Conservation (phyloP, 2,329 filamentous ascomycete genomes). For the Cercospora berteroae region DNA sequence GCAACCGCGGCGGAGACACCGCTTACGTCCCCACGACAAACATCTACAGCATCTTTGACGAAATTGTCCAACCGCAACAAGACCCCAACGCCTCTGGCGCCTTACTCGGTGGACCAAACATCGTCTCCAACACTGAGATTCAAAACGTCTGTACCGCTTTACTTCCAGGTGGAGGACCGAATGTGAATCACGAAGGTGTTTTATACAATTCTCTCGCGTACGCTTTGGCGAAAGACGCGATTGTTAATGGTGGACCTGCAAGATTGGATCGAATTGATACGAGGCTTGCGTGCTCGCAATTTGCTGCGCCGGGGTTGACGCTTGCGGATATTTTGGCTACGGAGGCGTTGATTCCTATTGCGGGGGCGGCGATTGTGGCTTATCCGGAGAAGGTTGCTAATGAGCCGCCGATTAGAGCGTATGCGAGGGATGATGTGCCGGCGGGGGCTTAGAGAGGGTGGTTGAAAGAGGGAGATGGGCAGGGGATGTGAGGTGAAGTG, state of each 20-base stretch:
- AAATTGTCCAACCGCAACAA: conserved; percentile 52
- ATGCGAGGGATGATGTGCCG: conserved; percentile 37
- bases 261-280: conserved; percentile 41
- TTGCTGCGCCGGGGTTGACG: conserved; percentile 40
- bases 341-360: conserved; percentile 42
- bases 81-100: conserved; percentile 49
- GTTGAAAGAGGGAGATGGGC: too few species aligned
- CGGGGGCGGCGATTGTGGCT: conserved; percentile 37
- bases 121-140: conserved; percentile 53
- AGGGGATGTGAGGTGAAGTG: too few species aligned
- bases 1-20: conserved; percentile 48
- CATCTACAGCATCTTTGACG: conserved; percentile 51
- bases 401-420: conserved; percentile 44
- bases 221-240: conserved; percentile 48
- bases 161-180: conserved; percentile 40
- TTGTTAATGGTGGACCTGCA: conserved; percentile 48
- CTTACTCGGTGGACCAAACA: conserved; percentile 42
- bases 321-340: conserved; percentile 47
- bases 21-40: conserved; percentile 57
- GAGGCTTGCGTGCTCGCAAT: conserved; percentile 39
- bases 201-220: conserved; percentile 50
- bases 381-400: conserved; percentile 37
- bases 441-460: background rate
- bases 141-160: conserved; percentile 44
- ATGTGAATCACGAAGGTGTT: conserved; percentile 51